A percentile compares a stretch with the other conserved stretches of the same genome.
Evolutionary conservation across 768 basidiomycete genomes (phyloP).

Genomic region (Hemileccinum impolitum): DNA sequence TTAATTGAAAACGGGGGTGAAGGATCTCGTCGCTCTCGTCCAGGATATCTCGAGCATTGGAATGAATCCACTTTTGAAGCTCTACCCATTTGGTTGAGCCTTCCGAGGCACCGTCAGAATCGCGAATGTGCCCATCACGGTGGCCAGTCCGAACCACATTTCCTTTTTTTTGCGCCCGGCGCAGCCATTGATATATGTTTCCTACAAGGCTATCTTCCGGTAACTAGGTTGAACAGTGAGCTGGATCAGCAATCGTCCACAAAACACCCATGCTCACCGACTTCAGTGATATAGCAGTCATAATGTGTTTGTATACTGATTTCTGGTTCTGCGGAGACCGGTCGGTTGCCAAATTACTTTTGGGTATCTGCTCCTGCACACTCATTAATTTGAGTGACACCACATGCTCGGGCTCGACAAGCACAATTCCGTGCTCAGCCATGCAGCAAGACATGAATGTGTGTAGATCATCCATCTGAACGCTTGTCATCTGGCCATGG

Average conservation of each 20-base stretch:
- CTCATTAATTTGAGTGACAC: neutral
- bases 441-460: slow-evolving; percentile 32
- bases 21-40: slow-evolving; percentile 24
- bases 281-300: neutral
- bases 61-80: slow-evolving; percentile 15
- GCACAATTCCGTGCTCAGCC: slow-evolving; percentile 1
- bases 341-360: slow-evolving; percentile 29
- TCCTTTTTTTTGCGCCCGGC: neutral
- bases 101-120: neutral
- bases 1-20: neutral
- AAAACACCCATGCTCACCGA: neutral
- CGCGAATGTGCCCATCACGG: neutral
- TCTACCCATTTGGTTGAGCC: slow-evolving; percentile 10
- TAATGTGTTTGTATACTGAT: neutral
- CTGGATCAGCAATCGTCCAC: slow-evolving; percentile 7
- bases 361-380: slow-evolving; percentile 16
- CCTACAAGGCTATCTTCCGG: neutral
- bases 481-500: neutral
- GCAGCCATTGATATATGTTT: neutral
- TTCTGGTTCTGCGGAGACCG: slow-evolving; percentile 12
- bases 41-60: slow-evolving; percentile 11
- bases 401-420: neutral
- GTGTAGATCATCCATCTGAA: slow-evolving; percentile 18
- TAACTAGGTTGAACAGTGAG: neutral
- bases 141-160: slow-evolving; percentile 28